Evolutionary conservation across 352 stramenopile species (phyloP).

Genomic region (Globisporangium canariense): DNA sequence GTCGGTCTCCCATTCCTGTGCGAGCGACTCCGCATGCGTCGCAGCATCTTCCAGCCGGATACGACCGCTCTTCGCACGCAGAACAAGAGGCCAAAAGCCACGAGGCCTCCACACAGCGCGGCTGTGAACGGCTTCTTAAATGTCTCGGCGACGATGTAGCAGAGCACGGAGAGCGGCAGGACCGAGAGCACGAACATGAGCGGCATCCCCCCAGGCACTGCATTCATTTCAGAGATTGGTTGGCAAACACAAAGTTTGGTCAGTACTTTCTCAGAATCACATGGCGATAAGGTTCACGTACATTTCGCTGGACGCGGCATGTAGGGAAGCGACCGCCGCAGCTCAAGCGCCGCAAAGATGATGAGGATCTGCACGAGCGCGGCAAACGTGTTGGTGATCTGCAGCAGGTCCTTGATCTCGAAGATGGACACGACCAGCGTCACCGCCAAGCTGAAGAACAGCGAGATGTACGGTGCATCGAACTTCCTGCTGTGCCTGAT

Average conservation of each 20-base stretch:
- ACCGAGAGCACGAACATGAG: slow-evolving; percentile 23
- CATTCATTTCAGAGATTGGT: background rate
- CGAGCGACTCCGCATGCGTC: background rate
- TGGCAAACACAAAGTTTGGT: background rate
- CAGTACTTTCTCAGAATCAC: too few species aligned
- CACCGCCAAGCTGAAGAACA: slow-evolving; percentile 25
- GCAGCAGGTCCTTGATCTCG: slow-evolving; percentile 47
- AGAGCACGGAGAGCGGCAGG: slow-evolving; percentile 19
- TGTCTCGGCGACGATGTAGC: slow-evolving; percentile 18
- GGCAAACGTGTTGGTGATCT: slow-evolving; percentile 84
- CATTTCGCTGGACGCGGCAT: slow-evolving; percentile 48
- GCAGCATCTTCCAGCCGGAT: background rate
- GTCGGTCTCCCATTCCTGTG: background rate
- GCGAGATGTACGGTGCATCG: slow-evolving; percentile 28
- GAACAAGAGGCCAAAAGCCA: slow-evolving; percentile 13
- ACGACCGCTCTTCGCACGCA: slow-evolving; percentile 3
- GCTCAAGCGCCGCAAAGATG: slow-evolving; percentile 81
- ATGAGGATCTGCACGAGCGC: slow-evolving; percentile 70
- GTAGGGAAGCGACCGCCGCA: slow-evolving; percentile 57
- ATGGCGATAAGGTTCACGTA: background rate
- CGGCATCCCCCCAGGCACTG: slow-evolving; percentile 26
- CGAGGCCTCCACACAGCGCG: slow-evolving; percentile 10
- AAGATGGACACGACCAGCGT: slow-evolving; percentile 25
- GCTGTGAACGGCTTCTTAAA: slow-evolving; percentile 15
- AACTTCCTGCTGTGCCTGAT: slow-evolving; percentile 27